Evolutionary conservation across 441 rosid species (phyloP).

Genomic region (Metrosideros polymorpha): DNA sequence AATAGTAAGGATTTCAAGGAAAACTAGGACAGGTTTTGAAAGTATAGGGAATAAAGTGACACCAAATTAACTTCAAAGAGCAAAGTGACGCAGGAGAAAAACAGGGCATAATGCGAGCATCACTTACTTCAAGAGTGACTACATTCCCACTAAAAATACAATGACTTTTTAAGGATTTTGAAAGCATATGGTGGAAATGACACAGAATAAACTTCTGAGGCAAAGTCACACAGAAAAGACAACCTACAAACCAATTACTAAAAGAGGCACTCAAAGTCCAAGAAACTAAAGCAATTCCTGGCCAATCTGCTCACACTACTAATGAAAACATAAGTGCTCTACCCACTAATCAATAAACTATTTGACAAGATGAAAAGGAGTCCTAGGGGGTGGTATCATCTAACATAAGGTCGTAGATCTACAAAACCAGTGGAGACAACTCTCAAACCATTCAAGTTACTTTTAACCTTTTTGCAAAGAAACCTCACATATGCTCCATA

Average conservation of each 20-base stretch:
- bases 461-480: neutral
- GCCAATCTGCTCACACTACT: neutral
- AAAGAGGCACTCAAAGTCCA: neutral
- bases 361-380: neutral
- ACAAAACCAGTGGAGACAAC: neutral
- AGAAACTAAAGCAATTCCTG: neutral
- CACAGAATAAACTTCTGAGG: neutral
- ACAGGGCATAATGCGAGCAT: neutral
- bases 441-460: neutral
- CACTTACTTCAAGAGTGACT: neutral
- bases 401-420: neutral
- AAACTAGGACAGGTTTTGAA: neutral
- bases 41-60: neutral
- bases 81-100: neutral
- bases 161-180: neutral
- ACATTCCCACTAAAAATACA: neutral
- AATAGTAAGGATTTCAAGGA: neutral
- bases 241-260: neutral
- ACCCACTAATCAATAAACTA: neutral
- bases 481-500: neutral
- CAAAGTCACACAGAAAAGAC: neutral
- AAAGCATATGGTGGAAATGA: neutral
- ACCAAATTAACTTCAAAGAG: neutral
- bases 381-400: neutral
- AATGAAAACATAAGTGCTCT: neutral